Conservation (phyloP, 495 filamentous ascomycete species). For the Aspergillus funiculosus region DNA sequence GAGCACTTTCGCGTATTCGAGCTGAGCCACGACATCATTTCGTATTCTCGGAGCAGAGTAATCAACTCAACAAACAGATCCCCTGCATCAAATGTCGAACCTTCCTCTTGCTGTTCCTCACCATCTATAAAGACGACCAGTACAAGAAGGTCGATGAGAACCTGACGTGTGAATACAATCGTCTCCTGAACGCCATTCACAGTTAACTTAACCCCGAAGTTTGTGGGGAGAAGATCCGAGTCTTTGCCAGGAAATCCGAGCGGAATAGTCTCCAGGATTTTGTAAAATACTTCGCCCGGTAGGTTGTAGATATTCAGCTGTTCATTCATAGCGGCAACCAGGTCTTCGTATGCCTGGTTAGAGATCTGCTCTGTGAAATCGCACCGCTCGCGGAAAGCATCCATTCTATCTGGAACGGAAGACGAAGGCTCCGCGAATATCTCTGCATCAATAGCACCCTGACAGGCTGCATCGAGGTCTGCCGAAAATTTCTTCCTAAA, state of each 20-base stretch:
- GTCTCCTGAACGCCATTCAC: conserved; percentile 75
- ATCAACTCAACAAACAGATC: conserved; percentile 63
- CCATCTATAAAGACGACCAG: conserved; percentile 75
- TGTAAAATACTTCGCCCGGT: conserved; percentile 46
- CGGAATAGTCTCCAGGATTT: conserved; percentile 40
- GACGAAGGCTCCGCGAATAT: conserved; percentile 61
- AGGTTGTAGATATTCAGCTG: conserved; percentile 39
- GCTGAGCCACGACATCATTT: conserved; percentile 77
- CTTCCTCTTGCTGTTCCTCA: conserved; percentile 63
- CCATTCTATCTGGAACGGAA: conserved; percentile 63
- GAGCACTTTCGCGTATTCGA: conserved; percentile 43
- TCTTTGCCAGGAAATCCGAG: conserved; percentile 37
- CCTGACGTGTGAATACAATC: conserved; percentile 55
- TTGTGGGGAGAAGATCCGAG: conserved; percentile 49
- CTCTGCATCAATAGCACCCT: conserved; percentile 56
- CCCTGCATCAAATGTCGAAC: conserved; percentile 60
- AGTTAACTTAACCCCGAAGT: conserved; percentile 65
- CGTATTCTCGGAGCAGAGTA: conserved; percentile 61
- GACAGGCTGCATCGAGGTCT: conserved; percentile 54
- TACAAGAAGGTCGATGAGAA: conserved; percentile 77
- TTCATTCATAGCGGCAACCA: conserved; percentile 37
- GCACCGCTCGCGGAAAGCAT: conserved; percentile 63
- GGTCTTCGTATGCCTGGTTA: conserved; percentile 57
- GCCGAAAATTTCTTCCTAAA: conserved; percentile 56
- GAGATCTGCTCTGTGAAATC: conserved; percentile 67